Evolutionary conservation across 345 rosid genomes (phyloP), one percentile per base, ranked within the genome.

Genomic region (Sisymbrium irio): DNA sequence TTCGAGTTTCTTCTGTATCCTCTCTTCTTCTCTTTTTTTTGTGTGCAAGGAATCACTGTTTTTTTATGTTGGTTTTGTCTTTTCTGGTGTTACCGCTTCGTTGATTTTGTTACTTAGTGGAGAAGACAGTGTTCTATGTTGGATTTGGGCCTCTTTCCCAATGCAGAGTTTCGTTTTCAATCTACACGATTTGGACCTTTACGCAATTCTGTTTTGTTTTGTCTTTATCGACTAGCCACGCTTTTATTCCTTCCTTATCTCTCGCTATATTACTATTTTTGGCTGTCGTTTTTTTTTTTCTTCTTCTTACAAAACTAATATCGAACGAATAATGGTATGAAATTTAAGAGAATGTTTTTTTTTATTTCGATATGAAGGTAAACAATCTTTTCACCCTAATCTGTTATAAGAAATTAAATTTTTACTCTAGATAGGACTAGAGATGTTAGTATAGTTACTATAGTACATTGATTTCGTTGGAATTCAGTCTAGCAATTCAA

Each of bases 91-190:
- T 73, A 54, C 77, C 57, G 71, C 70, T 12, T 42, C 77, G 8
- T 33, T 73, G 28, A 62, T 42, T 55, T 11, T 73, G 71, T 73
- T 64, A 55, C 77, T 32, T 73, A 12, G 15, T n/a, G 0, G 57
- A 64, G 77, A 64, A 73, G 77, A 64, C 49, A 32, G 58, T 55
- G 65, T 55, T 55, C 15, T 55, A 35, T 64, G 71, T 73, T 49
- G 65, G 71, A 45, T 73, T 73, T 65, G 77, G 77, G 71, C 77
- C 71, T 65, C 71, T 65, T n/a, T 45, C 19, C 20, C 68, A 18
- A 14, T 62, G 13, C 17, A 51, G 40, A 27, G 3, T 28, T 44
- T 9, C 1, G 3, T 36, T 32, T 59, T 22, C 18, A 14, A 3
- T 32, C n/a, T 9, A 1, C 3, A 44, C 35, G 18, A 32, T 64